Conservation (phyloP, 2,329 filamentous ascomycete species). For the Berkeleyomyces basicola region DNA sequence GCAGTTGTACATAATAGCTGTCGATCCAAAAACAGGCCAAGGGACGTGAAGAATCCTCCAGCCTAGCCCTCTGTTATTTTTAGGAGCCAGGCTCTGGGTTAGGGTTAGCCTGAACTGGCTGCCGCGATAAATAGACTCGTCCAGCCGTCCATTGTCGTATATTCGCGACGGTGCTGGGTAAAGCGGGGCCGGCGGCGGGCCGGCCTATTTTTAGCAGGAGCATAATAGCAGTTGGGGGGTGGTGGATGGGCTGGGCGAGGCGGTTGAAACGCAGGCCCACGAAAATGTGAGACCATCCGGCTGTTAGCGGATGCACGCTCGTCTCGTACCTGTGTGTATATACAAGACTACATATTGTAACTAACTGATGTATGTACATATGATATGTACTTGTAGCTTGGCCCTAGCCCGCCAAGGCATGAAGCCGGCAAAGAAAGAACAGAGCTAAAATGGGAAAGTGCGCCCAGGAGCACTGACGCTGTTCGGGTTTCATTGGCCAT, state of each 20-base stretch:
- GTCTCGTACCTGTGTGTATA: too few species aligned
- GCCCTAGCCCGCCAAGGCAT: background rate
- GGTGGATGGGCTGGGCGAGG: background rate
- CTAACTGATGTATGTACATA: too few species aligned
- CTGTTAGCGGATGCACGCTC: too few species aligned
- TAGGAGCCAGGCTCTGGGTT: background rate
- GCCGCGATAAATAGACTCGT: background rate
- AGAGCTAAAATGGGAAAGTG: background rate
- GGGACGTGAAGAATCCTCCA: background rate
- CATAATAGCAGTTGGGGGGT: background rate
- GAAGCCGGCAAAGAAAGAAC: background rate
- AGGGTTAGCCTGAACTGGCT: background rate
- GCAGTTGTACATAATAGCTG: too few species aligned
- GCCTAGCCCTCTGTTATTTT: background rate
- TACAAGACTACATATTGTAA: too few species aligned
- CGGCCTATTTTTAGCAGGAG: background rate
- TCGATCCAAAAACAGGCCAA: background rate
- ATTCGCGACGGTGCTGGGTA: too few species aligned
- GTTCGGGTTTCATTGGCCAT: background rate
- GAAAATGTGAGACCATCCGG: background rate
- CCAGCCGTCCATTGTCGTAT: background rate
- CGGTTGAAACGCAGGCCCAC: background rate
- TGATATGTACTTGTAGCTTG: too few species aligned
- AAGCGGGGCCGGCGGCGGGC: background rate
- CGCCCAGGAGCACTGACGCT: background rate